Base-by-base conservation (phyloP, 2,329 filamentous ascomycete genomes). In the Dactylellina haptotyla region DNA sequence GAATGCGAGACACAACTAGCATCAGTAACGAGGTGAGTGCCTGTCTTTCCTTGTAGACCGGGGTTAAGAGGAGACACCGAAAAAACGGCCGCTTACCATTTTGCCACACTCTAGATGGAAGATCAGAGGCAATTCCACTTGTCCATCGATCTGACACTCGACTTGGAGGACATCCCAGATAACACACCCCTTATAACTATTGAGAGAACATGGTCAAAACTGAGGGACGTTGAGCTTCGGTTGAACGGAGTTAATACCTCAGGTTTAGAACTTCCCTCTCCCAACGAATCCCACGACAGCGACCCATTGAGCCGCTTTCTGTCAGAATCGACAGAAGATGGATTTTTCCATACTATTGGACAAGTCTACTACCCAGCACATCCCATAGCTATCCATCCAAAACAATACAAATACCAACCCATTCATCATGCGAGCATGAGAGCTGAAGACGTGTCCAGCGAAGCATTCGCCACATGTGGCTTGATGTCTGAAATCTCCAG, bases 31-130 rank as follows among this genome's bases (percentile, higher is more conserved):
- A 59, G 56, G 64, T 69, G 48, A 69, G 64, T 62, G 39, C 39
- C 18, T 53, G 46, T 46, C n/a, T 30, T 34, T 54, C 16, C 28
- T 37, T 48, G 9, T 20, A 28, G 30, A 46, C 46, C 37, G 16
- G 39, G 39, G 39, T 34, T 34, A 37, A n/a, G 39, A 3, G 23
- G 50, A 34, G 23, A 32, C 50, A 65, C 62, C 50, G 4, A 23
- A 43, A 6, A 4, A 6, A 9, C 26, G 16, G 23, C 26, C 41
- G n/a, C 64, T 34, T 28, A 56, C 41, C 18, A 14, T 48, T 41
- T 69, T 62, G 56, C 64, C 64, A 69, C 64, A 69, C 39, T 43
- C 43, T 69, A 58, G 51, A 51, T 39, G 30, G 56, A 25, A 37
- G 43, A 56, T 62, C 51, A 50, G 26, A 25, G 53, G 56, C 56